Evolutionary conservation across 352 stramenopile genomes (phyloP).

Genomic region (Pythium scleroteichum): DNA sequence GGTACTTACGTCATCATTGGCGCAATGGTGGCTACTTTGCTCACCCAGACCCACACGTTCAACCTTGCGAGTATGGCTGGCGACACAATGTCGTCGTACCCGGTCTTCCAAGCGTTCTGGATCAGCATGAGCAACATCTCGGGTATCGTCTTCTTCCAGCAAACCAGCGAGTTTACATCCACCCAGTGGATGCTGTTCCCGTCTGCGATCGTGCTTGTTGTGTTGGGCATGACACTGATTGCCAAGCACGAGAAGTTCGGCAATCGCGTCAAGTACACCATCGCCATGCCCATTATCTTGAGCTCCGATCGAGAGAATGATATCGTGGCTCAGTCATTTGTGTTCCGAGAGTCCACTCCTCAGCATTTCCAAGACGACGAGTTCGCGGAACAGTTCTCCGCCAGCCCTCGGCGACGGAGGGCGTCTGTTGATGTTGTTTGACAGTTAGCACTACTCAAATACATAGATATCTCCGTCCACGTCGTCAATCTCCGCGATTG

Average conservation of each 20-base stretch:
- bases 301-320: slow-evolving; percentile 83
- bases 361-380: slow-evolving; percentile 73
- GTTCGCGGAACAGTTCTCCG: slow-evolving; percentile 24
- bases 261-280: slow-evolving; percentile 88
- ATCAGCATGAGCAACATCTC: slow-evolving; percentile 89
- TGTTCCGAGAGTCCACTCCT: slow-evolving; percentile 83
- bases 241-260: slow-evolving; percentile 90
- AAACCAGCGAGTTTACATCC: slow-evolving; percentile 77
- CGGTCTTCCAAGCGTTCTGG: slow-evolving; percentile 88
- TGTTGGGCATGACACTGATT: slow-evolving; percentile 75
- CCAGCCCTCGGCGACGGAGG: slow-evolving; percentile 2
- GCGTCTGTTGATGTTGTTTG: slow-evolving; percentile 3
- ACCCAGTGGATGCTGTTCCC: slow-evolving; percentile 87
- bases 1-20: slow-evolving; percentile 79
- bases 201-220: slow-evolving; percentile 64
- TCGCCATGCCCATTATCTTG: slow-evolving; percentile 86
- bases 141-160: slow-evolving; percentile 87
- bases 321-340: slow-evolving; percentile 88
- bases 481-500: too few species aligned
- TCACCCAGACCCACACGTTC: slow-evolving; percentile 85
- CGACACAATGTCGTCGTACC: slow-evolving; percentile 86
- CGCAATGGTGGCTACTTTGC: slow-evolving; percentile 69
- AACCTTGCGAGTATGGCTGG: slow-evolving; percentile 86
- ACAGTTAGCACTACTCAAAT: neutral
- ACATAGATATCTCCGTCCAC: too few species aligned